phyloP scores from a whole-genome alignment of 2,329 filamentous ascomycete species.

The Venturia oleaginea region DNA sequence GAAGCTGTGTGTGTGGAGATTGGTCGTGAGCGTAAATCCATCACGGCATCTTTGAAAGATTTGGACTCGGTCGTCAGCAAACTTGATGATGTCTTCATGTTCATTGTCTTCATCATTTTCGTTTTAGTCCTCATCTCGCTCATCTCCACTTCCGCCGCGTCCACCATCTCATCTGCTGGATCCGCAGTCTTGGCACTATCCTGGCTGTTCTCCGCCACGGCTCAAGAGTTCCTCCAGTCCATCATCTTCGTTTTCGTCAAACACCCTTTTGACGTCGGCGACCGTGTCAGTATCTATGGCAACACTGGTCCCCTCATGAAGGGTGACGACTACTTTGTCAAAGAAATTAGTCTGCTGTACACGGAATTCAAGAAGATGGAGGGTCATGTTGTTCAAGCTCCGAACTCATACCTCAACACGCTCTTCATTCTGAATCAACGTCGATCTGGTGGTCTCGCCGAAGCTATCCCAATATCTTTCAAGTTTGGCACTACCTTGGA shows the following conservation, averaged over 20 bases:
- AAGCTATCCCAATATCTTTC: constrained; percentile 74
- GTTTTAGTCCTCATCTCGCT: constrained; percentile 82
- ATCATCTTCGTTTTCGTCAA: constrained; percentile 95
- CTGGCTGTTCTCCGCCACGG: constrained; percentile 87
- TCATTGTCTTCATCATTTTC: constrained; percentile 72
- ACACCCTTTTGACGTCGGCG: constrained; percentile 93
- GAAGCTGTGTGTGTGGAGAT: constrained; percentile 92
- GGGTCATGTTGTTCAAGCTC: constrained; percentile 89
- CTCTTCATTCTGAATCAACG: constrained; percentile 94
- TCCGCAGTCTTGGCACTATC: constrained; percentile 81
- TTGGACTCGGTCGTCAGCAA: constrained; percentile 88
- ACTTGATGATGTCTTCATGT: constrained; percentile 79
- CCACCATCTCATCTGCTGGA: constrained; percentile 81
- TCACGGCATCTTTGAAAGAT: constrained; percentile 89
- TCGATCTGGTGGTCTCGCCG: constrained; percentile 77
- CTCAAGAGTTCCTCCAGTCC: constrained; percentile 89
- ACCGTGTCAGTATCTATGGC: constrained; percentile 84
- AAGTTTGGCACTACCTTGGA: constrained; percentile 80
- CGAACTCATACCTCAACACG: constrained; percentile 86
- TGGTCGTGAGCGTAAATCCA: constrained; percentile 87
- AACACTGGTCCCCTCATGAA: constrained; percentile 69
- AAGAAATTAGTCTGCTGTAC: constrained; percentile 84
- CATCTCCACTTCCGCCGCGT: constrained; percentile 81
- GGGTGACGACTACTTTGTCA: constrained; percentile 93
- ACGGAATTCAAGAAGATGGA: constrained; percentile 99